These are phyloP conservation scores for Leccinum variicolor DNA, from an alignment of 768 basidiomycete genomes.

Conservation along the genomic window DNA sequence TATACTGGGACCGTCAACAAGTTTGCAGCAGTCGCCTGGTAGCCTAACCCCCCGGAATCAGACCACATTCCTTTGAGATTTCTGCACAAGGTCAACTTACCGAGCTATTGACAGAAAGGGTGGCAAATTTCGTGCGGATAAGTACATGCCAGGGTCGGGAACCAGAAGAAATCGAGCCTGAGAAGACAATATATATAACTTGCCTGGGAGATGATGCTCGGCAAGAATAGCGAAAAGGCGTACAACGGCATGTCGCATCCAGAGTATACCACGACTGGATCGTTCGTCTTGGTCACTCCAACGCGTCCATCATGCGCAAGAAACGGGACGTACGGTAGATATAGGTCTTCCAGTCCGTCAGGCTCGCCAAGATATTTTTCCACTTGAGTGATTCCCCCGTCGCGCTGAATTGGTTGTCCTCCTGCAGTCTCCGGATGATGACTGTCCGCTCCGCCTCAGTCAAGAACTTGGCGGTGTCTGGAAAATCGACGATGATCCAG, in stretches of 20 bases:
- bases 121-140: not conserved
- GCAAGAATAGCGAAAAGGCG: conserved; percentile 75
- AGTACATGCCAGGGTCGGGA: not conserved
- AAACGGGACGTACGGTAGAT: conserved; percentile 23
- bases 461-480: conserved; percentile 76
- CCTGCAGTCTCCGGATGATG: conserved; percentile 61
- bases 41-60: conserved; percentile 39
- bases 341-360: conserved; percentile 77
- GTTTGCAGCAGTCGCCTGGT: conserved; percentile 68
- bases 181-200: conserved; percentile 12
- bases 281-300: not conserved
- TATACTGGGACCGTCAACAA: conserved; percentile 78
- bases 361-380: conserved; percentile 57
- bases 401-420: conserved; percentile 69
- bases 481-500: conserved; percentile 82
- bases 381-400: conserved; percentile 59
- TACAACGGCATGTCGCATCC: conserved; percentile 67
- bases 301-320: not conserved
- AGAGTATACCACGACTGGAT: conserved; percentile 51
- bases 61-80: not conserved
- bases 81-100: conserved; percentile 23
- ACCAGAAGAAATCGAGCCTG: not conserved
- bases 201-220: conserved; percentile 73
- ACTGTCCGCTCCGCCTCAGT: conserved; percentile 66
- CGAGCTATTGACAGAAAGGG: conserved; percentile 32